Evolutionary conservation across 345 rosid genomes (phyloP).

Genomic region (Eucalyptus polyanthemos): DNA sequence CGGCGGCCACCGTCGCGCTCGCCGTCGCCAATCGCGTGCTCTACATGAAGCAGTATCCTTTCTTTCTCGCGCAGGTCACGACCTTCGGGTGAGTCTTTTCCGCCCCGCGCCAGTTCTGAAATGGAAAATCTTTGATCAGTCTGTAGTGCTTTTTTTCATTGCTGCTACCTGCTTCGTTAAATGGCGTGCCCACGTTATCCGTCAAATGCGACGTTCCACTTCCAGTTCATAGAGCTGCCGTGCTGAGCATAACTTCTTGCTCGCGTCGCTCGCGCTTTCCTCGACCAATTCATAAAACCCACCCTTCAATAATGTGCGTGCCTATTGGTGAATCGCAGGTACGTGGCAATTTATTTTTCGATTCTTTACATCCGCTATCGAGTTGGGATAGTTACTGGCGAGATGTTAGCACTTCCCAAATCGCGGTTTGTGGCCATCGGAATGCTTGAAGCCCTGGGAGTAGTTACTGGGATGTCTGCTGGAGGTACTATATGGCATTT

Average conservation of each 20-base stretch:
- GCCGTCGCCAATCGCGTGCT: constrained; percentile 86
- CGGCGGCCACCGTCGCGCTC: constrained; percentile 29
- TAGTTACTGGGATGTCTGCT: constrained; percentile 80
- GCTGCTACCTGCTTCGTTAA: background rate
- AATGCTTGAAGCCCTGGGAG: constrained; percentile 65
- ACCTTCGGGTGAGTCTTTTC: constrained; percentile 52
- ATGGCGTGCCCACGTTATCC: background rate
- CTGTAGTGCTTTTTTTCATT: background rate
- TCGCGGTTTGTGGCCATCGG: constrained; percentile 60
- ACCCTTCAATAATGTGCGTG: background rate
- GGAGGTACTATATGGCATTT: constrained; percentile 36
- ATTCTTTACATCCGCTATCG: constrained; percentile 40
- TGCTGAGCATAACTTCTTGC: background rate
- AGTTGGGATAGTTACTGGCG: constrained; percentile 57
- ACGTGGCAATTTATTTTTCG: constrained; percentile 61
- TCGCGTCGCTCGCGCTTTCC: background rate
- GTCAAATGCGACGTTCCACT: background rate
- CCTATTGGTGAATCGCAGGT: constrained; percentile 15
- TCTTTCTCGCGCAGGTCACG: constrained; percentile 77
- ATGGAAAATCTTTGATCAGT: background rate
- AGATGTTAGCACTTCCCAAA: constrained; percentile 68
- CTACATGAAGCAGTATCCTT: constrained; percentile 76
- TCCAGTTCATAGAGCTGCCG: background rate
- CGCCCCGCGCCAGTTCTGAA: background rate
- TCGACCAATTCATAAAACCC: background rate